Evolutionary conservation across 345 rosid species (phyloP).

Genomic region (Arabidopsis thaliana): TAIR10.1 NC_003074.8:3907001-3907500

Average conservation of each 20-base stretch:
- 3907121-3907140: background rate
- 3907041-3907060: constrained; percentile 63
- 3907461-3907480: constrained; percentile 17
- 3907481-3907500: background rate
- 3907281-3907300: background rate
- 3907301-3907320: constrained; percentile 18
- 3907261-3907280: constrained; percentile 22
- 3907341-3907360: constrained; percentile 16
- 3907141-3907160: constrained; percentile 31
- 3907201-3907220: background rate
- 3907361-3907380: constrained; percentile 49
- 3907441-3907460: constrained; percentile 28
- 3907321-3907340: background rate
- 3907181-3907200: constrained; percentile 3
- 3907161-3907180: constrained; percentile 24
- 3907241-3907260: constrained; percentile 3
- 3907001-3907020: constrained; percentile 90
- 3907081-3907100: background rate
- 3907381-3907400: constrained; percentile 80
- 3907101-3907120: background rate
- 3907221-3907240: background rate
- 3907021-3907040: constrained; percentile 95
- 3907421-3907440: constrained; percentile 76
- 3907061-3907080: constrained; percentile 24
- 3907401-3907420: constrained; percentile 87